These are phyloP conservation scores for Pythium scleroteichum DNA, from an alignment of 352 stramenopile genomes.

Conservation along the genomic window DNA sequence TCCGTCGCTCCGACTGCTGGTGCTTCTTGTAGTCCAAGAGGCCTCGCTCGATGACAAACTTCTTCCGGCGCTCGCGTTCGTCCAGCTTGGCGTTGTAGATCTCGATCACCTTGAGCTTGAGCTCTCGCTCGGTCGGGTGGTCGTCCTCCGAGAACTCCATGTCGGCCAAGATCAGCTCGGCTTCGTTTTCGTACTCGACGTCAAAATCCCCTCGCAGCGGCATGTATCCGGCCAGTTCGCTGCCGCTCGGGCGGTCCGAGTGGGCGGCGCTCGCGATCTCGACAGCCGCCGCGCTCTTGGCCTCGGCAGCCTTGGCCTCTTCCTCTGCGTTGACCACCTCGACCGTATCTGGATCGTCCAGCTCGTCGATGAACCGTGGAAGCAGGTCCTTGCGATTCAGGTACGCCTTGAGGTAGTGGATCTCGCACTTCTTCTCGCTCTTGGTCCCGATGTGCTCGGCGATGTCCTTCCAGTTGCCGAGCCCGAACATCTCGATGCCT, in stretches of 20 bases:
- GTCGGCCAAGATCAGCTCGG: conserved; percentile 94
- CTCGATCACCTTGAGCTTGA: conserved; percentile 96
- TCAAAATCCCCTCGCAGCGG: conserved; percentile 97
- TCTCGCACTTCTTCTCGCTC: conserved; percentile 87
- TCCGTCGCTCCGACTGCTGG: conserved; percentile 86
- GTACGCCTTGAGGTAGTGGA: conserved; percentile 88
- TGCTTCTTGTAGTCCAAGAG: conserved; percentile 95
- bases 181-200: conserved; percentile 98
- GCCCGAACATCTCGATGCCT: conserved; percentile 94
- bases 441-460: conserved; percentile 85
- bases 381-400: conserved; percentile 58
- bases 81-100: conserved; percentile 97
- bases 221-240: conserved; percentile 93
- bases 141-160: conserved; percentile 95
- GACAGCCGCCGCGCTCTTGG: conserved; percentile 16
- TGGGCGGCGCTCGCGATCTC: conserved; percentile 28
- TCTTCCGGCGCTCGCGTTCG: conserved; percentile 91
- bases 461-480: conserved; percentile 97
- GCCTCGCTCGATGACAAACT: conserved; percentile 90
- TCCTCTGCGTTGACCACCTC: conserved; percentile 25
- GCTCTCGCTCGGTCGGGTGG: conserved; percentile 86
- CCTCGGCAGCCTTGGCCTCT: conserved; percentile 18
- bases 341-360: conserved; percentile 32
- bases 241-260: conserved; percentile 39
- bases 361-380: conserved; percentile 63